Conservation (phyloP, 768 basidiomycete species). For the Termitomyces heimii region DNA sequence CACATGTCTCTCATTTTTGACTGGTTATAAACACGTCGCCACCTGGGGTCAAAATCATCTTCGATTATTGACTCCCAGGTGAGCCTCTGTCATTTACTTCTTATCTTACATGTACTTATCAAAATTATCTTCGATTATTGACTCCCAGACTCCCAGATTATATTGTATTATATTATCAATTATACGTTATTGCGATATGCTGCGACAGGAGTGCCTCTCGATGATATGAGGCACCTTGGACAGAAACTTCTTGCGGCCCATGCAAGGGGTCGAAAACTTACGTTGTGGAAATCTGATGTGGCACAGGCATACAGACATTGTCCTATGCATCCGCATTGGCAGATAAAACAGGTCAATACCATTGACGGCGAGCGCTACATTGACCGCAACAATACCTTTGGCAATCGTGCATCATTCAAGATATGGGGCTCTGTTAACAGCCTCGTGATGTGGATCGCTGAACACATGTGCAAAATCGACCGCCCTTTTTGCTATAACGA, state of each 20-base stretch:
- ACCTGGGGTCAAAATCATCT: too few relatives aligned
- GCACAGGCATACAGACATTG: not conserved
- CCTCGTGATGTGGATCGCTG: slow-evolving; percentile 3
- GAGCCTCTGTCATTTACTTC: too few relatives aligned
- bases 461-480: not conserved
- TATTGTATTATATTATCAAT: too few relatives aligned
- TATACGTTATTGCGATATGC: too few relatives aligned
- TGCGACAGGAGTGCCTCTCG: not conserved
- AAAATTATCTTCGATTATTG: too few relatives aligned
- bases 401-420: not conserved
- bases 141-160: too few relatives aligned
- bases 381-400: not conserved
- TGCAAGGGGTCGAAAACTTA: not conserved
- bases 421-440: slow-evolving; percentile 3
- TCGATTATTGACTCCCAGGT: too few relatives aligned
- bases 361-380: not conserved
- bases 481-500: not conserved
- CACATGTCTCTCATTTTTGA: too few relatives aligned
- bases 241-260: not conserved
- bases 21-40: too few relatives aligned
- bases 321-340: slow-evolving; percentile 3
- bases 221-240: slow-evolving; percentile 1
- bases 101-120: too few relatives aligned
- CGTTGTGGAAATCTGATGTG: not conserved
- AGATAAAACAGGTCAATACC: slow-evolving; percentile 1